Base-by-base conservation (phyloP, 2,329 filamentous ascomycete species). In the Botrytis aclada region DNA sequence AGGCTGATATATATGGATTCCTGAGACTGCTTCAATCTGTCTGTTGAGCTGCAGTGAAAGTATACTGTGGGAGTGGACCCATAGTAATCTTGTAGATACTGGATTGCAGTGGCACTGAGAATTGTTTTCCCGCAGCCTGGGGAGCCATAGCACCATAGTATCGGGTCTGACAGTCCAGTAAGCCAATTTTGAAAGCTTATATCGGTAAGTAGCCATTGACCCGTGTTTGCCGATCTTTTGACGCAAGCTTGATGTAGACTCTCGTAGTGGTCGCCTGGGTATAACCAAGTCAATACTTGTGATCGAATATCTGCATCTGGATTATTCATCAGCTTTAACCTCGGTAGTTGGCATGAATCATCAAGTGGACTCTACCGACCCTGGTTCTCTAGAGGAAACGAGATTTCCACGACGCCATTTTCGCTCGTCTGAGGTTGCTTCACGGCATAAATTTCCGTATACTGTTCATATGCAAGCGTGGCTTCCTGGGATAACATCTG, bases 131-230 rank as follows among this genome's bases (percentile, higher is more conserved):
- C 70, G 12, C 70, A 69, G 1, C 70, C 70, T 16, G 62, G 70
- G 39, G 70, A 66, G 12, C 70, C 70, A 69, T 67, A 72, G n/a
- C 70, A 72, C 70, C 70, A 72, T 25, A 72, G 41, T 56, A 72
- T 18, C 18, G 62, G 32, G 14, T 61, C 63, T 29, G 51, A 60
- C 16, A n/a, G 51, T 10, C 62, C 63, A 9, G 32, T 69, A 12
- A 47, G 32, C 70, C 70, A 72, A 39, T 67, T 72, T 41, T 72
- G 70, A 14, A 72, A 69, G 43, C 39, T 69, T 34, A 41, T 47
- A 3, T 72, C 51, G 25, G n/a, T 58, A 4, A 72, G 18, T 8
- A 72, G 32, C 70, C 70, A 72, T 54, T 72, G 47, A 20, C 70
- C 37, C 25, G 70, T 72, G 37, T 72, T 67, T 39, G 62, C 32